Evolutionary conservation across 768 basidiomycete species (phyloP).

Genomic region (Kwoniella dejecticola): DNA sequence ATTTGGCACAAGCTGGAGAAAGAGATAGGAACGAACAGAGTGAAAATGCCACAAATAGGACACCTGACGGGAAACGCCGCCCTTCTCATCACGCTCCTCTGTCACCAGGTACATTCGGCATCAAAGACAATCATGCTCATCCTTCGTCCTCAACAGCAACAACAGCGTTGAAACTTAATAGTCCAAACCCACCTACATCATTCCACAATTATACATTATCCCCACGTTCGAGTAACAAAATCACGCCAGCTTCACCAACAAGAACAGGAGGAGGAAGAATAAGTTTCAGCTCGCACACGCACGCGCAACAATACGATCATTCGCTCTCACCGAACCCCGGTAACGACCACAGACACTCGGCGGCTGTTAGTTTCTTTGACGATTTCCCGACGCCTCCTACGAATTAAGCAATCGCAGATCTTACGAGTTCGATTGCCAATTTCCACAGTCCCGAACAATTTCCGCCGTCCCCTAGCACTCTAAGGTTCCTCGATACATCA

Average conservation of each 20-base stretch:
- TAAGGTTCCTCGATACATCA: too few relatives aligned
- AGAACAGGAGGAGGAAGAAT: neutral
- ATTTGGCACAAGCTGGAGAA: constrained; percentile 8
- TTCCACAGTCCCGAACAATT: too few relatives aligned
- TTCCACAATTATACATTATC: neutral
- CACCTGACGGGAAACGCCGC: constrained; percentile 29
- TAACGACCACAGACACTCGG: constrained; percentile 19
- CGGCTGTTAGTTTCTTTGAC: constrained; percentile 31
- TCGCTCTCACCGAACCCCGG: constrained; percentile 3
- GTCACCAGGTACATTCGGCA: constrained; percentile 31
- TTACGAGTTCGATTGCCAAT: too few relatives aligned
- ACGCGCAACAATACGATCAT: neutral
- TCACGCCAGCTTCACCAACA: neutral
- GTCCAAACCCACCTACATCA: constrained; percentile 4
- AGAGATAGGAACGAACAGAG: neutral
- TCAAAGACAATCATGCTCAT: neutral
- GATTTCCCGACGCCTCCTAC: constrained; percentile 27
- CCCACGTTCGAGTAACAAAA: neutral
- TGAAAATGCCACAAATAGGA: constrained; percentile 15
- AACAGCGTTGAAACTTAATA: neutral
- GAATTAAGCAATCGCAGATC: neutral
- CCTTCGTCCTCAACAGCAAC: constrained; percentile 7
- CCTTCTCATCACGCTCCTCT: constrained; percentile 15
- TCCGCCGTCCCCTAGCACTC: too few relatives aligned
- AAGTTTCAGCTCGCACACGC: neutral